phyloP scores from a whole-genome alignment of 139 green algal species.

The Desmodesmus armatus region DNA sequence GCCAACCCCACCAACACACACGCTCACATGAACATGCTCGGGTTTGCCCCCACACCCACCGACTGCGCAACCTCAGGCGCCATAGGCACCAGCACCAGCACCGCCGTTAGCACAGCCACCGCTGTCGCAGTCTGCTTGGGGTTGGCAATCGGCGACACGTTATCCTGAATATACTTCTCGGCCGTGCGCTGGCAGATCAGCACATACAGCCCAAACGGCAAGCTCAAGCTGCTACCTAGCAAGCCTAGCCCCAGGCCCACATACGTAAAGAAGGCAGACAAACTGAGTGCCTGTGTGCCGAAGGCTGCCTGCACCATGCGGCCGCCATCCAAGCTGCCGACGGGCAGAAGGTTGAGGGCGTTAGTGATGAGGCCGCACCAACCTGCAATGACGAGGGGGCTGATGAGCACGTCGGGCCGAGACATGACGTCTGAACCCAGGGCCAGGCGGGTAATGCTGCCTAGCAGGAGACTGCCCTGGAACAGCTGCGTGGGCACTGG shows the following conservation, averaged over 20 bases:
- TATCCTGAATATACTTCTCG: constrained; percentile 82
- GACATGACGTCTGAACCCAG: constrained; percentile 57
- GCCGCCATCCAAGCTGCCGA: constrained; percentile 86
- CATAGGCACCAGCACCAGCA: constrained; percentile 84
- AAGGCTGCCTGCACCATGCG: constrained; percentile 74
- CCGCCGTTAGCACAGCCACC: constrained; percentile 61
- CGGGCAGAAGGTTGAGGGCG: constrained; percentile 87
- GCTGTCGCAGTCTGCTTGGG: constrained; percentile 54
- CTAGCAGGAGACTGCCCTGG: constrained; percentile 82
- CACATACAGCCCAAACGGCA: constrained; percentile 91
- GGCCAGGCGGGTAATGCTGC: constrained; percentile 60
- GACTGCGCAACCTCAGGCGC: constrained; percentile 62
- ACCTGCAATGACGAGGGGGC: constrained; percentile 60
- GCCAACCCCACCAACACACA: no score
- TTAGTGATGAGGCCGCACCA: constrained; percentile 89
- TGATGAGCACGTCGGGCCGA: constrained; percentile 24
- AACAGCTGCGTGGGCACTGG: constrained; percentile 86
- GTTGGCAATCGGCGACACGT: constrained; percentile 59
- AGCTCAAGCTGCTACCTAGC: constrained; percentile 76
- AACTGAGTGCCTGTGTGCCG: constrained; percentile 68
- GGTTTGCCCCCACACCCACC: constrained; percentile 29
- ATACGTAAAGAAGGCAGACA: constrained; percentile 87
- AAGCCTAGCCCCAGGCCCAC: constrained; percentile 84
- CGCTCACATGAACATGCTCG: constrained; percentile 41
- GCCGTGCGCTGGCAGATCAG: constrained; percentile 86